These are phyloP conservation scores for Hypholoma sublateritium DNA, from an alignment of 768 basidiomycete genomes.

Conservation along the genomic window DNA sequence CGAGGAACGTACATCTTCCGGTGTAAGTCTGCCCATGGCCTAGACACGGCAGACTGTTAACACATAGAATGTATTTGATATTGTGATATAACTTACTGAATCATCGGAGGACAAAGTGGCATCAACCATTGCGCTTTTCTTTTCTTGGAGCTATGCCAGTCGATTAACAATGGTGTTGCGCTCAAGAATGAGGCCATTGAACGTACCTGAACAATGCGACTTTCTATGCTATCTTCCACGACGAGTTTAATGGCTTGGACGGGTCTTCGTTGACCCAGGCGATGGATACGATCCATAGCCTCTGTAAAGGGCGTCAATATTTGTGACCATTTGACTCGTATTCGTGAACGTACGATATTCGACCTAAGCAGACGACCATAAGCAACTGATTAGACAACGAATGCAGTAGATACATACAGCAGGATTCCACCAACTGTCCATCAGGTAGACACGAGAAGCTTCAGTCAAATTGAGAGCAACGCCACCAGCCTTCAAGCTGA, in stretches of 20 bases:
- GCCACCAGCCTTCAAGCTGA: constrained; percentile 94
- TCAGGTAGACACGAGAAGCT: constrained; percentile 91
- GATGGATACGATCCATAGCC: constrained; percentile 97
- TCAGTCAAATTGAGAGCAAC: constrained; percentile 89
- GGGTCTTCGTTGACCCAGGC: constrained; percentile 91
- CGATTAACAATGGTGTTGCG: no score
- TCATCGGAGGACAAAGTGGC: constrained; percentile 83
- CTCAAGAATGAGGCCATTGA: no score
- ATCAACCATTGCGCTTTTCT: constrained; percentile 94
- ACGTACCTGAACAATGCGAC: constrained; percentile 81
- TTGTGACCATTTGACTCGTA: neutral
- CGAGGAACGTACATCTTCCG: constrained; percentile 61
- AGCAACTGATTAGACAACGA: neutral
- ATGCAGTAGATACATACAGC: constrained; percentile 50
- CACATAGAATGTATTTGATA: neutral
- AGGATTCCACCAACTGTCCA: constrained; percentile 99
- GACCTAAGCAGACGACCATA: constrained; percentile 39
- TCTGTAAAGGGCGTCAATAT: constrained; percentile 41
- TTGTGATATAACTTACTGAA: constrained; percentile 46
- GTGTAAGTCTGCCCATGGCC: constrained; percentile 93
- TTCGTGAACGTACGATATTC: constrained; percentile 66
- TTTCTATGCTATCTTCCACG: constrained; percentile 95
- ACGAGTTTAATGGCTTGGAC: constrained; percentile 93
- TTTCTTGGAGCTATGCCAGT: constrained; percentile 76
- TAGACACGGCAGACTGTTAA: constrained; percentile 26